Base-by-base conservation (phyloP, 768 basidiomycete species). In the Panaeolus papilionaceus region DNA sequence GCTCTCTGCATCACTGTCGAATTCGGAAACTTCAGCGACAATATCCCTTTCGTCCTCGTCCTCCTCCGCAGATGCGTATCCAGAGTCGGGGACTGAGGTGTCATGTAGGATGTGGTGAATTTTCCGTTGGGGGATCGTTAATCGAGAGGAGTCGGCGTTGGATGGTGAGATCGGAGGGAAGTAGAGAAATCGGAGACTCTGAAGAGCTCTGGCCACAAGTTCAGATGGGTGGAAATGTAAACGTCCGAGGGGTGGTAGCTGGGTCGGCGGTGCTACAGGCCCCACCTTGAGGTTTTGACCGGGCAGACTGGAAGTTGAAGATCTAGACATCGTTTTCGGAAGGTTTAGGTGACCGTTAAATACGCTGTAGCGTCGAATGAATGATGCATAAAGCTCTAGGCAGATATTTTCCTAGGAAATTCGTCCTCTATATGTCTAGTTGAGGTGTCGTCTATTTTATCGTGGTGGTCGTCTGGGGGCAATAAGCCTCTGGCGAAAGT, bases 61-160 rank as follows among this genome's bases (percentile, higher is more conserved):
- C 62, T 87, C 89, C 63, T 89, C 89, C 28, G 88, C 90, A 45
- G 91, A 92, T 5, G 90, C 92, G 70, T 93, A 93, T 40, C 92
- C 92, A 11, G 92, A 93, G 76, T 94, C 92, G 1, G 88, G 88
- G 3, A 86, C 82, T 18, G 79, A 78, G 9, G 74, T 77, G 63
- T 84, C 83, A 66, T 82, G 82, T 28, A 81, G 75, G 63, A 78
- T 64, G 74, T 76, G 76, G 10, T 68, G 67, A 47, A 75, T 66
- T 16, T 61, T 75, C 70, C 72, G 76, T 64, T 71, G 74, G 62
- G 74, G 79, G 42, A 77, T 68, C 33, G 71, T 65, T 51, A 81
- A 71, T 61, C 73, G 74, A 16, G 79, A 64, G 33, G 76, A 72
- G 26, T 75, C 74, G 45, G 69, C 33, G 26, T 66, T 49, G 49